Base-by-base conservation (phyloP, 2,329 filamentous ascomycete genomes). In the Penicillium sclerotiorum region DNA sequence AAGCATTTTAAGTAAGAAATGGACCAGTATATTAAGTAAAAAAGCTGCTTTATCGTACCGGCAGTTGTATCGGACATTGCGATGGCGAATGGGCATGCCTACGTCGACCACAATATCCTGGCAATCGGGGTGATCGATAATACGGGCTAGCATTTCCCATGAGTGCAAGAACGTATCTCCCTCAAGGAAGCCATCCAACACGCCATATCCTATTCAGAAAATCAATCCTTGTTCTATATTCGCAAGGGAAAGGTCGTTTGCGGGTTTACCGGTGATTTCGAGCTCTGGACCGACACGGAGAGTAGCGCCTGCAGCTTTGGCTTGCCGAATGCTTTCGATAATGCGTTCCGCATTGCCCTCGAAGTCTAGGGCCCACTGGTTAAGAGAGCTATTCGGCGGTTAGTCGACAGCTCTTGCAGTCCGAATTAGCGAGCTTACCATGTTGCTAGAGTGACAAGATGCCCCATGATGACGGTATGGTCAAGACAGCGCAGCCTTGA, bases 21-120 rank as follows among this genome's bases (percentile, higher is more conserved):
- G 35, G n/a, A n/a, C 21, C 15, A 2, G 8, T 5, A 37, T 20
- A 8, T 32, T 36, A 42, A 22, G 25, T 28, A 35, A 11, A 18
- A 27, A 8, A 20, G 30, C 21, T 25, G n/a, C n/a, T 5, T 18
- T 15, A 12, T 43, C 52, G 45, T 6, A 66, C 20, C 87, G 76
- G 58, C 82, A 83, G 66, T 88, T 89, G 71, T 84, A 89, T 47
- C 80, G 76, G 45, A 81, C 75, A 60, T 84, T 83, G 35, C 81
- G 72, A 64, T 88, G 85, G 37, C 77, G 73, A 39, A 89, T 77
- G 0, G 85, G 84, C 73, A 84, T 76, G 89, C 82, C 83, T 28
- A 86, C 73, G 62, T 86, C 83, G 18, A 88, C 72, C 17, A 89
- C 74, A 59, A 90, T 90, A 63, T 81, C 85, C 58, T 87, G 74